phyloP scores from a whole-genome alignment of 805 yeast species.

The Pichia californica region DNA sequence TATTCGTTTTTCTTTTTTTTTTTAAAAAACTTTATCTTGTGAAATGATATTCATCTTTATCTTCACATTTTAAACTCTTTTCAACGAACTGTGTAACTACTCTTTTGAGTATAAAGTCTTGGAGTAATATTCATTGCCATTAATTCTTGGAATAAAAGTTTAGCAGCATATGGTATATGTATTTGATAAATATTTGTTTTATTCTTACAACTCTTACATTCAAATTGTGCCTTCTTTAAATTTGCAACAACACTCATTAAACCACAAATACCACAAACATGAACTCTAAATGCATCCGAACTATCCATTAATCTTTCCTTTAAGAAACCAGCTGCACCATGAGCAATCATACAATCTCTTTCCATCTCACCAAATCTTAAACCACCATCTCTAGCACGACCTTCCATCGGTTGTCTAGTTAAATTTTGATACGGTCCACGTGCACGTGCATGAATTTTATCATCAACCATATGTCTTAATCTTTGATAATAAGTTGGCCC shows the following conservation, averaged over 20 bases:
- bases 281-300: slow-evolving; percentile 97
- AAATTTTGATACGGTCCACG: slow-evolving; percentile 97
- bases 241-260: slow-evolving; percentile 97
- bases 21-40: neutral
- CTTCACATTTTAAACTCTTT: too few relatives aligned
- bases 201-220: slow-evolving; percentile 97
- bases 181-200: slow-evolving; percentile 97
- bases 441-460: slow-evolving; percentile 97
- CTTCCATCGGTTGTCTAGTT: slow-evolving; percentile 98
- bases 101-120: slow-evolving; percentile 81
- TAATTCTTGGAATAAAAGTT: slow-evolving; percentile 93
- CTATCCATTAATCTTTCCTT: slow-evolving; percentile 98
- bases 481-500: slow-evolving; percentile 99
- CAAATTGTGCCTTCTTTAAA: slow-evolving; percentile 94
- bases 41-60: too few relatives aligned
- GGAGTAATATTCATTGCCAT: slow-evolving; percentile 99
- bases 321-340: slow-evolving; percentile 97
- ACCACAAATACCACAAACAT: slow-evolving; percentile 97
- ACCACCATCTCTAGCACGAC: slow-evolving; percentile 99
- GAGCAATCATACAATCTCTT: slow-evolving; percentile 99
- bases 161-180: slow-evolving; percentile 98
- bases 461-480: slow-evolving; percentile 98
- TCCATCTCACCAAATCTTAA: slow-evolving; percentile 99
- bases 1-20: neutral
- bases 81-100: slow-evolving; percentile 29